Base-by-base conservation (phyloP, 1,284 basidiomycete species). In the Porodaedalea pini region DNA sequence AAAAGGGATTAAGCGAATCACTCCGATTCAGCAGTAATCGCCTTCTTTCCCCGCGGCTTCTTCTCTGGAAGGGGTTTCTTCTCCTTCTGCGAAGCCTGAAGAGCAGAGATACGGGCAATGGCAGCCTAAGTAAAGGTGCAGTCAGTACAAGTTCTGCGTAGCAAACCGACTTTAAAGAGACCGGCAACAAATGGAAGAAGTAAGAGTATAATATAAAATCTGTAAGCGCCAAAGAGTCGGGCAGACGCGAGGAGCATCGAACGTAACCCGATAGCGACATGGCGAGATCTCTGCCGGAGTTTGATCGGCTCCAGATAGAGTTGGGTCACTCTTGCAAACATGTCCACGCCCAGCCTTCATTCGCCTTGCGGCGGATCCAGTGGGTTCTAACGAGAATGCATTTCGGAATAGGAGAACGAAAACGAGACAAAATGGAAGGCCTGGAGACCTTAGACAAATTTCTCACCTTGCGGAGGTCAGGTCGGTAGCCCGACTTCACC, bases 381-480 rank as follows among this genome's bases (percentile, higher is more conserved):
- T 52, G 58, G 58, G 58, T 60, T 60, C 58, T 60, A 60, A 48
- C 54, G 58, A 56, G 54, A 52, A 31, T 60, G 58, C 58, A 37
- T 50, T 48, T 74, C 82, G 85, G 80, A 52, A 44, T 62, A 53
- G 29, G 21, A 7, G 60, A 58, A 60, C 31, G 55, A 54, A 51
- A 64, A 59, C 53, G 45, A 50, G 34, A 54, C 13, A 50, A 48
- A 44, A 23, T 25, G 37, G 41, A 39, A 51, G 11, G 27, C 31
- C 4, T 27, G 29, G 21, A 54, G 31, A 51, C 32, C 3, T 15
- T 21, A 23, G 29, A 36, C 13, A 49, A 19, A 57, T 61, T 25
- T 83, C 90, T 83, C 77, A 93, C 92, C 56, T 77, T 71, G 62
- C 91, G 83, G 68, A 94, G 83, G 73, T 94, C 92, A 62, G 90